A percentile compares a stretch with the other conserved stretches of the same genome.
Conservation (phyloP, 208 protist genomes). For the Wallacemonas sp. region DNA sequence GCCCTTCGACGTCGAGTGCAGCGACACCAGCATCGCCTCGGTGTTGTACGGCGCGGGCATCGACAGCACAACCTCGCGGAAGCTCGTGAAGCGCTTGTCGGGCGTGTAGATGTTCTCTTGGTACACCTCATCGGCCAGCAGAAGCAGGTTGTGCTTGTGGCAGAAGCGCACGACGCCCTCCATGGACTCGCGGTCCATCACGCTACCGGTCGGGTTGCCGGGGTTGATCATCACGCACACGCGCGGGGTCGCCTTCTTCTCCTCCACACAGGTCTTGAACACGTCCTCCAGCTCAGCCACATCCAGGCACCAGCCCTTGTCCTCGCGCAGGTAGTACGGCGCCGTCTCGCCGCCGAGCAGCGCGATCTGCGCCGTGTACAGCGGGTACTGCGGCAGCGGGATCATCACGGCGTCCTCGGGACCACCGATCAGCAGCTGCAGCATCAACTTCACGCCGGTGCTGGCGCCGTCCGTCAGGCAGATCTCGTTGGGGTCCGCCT, state of each 20-base stretch:
- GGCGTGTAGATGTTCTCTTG: conserved; percentile 97
- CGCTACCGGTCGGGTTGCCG: conserved; percentile 98
- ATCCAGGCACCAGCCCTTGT: conserved; percentile 86
- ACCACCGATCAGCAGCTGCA: conserved; percentile 84
- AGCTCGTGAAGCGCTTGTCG: conserved; percentile 92
- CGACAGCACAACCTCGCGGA: conserved; percentile 62
- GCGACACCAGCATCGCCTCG: conserved; percentile 75
- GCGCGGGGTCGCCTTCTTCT: conserved; percentile 80
- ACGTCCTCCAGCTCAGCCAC: conserved; percentile 59
- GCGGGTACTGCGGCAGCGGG: conserved; percentile 99
- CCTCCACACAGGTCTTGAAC: conserved; percentile 46
- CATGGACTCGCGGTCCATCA: conserved; percentile 79
- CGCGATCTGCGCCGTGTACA: conserved; percentile 98
- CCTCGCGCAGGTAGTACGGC: conserved; percentile 95
- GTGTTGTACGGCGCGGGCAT: conserved; percentile 68
- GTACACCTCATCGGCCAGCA: conserved; percentile 99
- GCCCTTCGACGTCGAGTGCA: conserved; percentile 99
- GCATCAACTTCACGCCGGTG: conserved; percentile 81
- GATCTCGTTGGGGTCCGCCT: conserved; percentile 39
- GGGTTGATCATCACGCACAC: conserved; percentile 99
- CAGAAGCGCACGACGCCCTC: conserved; percentile 76
- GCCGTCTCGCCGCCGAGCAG: conserved; percentile 91
- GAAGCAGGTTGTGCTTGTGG: conserved; percentile 71
- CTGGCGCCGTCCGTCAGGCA: conserved; percentile 98
- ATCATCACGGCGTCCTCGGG: conserved; percentile 90